A percentile compares a stretch with the other conserved stretches of the same genome.
These are phyloP conservation scores for Secale cereale DNA, from an alignment of 176 grass and related monocot genomes.

Conservation along the genomic window DNA sequence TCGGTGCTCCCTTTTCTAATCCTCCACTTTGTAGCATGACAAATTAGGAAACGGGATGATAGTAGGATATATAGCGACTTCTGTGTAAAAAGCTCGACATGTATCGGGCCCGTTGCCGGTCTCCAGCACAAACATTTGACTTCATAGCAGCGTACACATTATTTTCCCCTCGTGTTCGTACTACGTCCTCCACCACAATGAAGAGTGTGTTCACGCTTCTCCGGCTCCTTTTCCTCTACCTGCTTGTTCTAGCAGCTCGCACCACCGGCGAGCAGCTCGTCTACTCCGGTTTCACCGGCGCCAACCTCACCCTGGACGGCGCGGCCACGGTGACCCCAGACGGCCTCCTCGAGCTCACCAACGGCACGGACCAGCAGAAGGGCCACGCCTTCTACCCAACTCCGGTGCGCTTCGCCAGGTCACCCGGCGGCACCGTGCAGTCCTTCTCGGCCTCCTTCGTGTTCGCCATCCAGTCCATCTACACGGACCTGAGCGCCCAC, in stretches of 20 bases:
- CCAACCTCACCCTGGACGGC: conserved; percentile 8
- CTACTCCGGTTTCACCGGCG: conserved; percentile 24
- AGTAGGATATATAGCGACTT: too few species aligned
- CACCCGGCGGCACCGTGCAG: not conserved
- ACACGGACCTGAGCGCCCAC: conserved; percentile 26
- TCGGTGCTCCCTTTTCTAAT: too few species aligned
- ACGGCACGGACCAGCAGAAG: conserved; percentile 14
- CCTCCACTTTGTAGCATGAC: too few species aligned
- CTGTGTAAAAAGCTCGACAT: too few species aligned
- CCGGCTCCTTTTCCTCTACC: not conserved
- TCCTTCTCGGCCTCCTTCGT: conserved; percentile 44
- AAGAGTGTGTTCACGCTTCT: not conserved
- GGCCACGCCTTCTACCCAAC: conserved; percentile 35
- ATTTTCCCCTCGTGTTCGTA: too few species aligned
- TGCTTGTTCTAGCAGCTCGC: not conserved
- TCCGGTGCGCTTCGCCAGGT: not conserved
- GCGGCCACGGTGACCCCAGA: conserved; percentile 13
- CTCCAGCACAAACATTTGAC: too few species aligned
- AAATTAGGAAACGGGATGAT: too few species aligned
- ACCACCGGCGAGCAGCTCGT: not conserved
- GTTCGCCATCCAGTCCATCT: conserved; percentile 24
- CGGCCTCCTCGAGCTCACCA: conserved; percentile 44
- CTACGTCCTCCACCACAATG: not conserved
- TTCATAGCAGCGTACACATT: too few species aligned
- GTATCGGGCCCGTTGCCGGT: too few species aligned